Evolutionary conservation across 1,284 basidiomycete species (phyloP), one percentile per base, ranked within the genome.

Genomic region (Ceratobasidium sp.): DNA sequence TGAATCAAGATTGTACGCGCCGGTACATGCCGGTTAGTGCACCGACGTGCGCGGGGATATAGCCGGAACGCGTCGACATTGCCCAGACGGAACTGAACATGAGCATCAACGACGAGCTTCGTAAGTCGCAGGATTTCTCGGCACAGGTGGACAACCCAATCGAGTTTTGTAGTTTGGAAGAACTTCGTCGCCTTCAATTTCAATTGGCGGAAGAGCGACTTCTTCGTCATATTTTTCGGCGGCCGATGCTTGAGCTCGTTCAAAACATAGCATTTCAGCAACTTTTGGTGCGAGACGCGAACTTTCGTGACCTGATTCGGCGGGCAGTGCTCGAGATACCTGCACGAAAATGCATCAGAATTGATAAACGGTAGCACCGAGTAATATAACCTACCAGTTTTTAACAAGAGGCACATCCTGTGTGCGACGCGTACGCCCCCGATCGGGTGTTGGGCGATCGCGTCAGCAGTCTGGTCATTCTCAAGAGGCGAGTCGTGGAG

Each of bases 31-130:
- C 98, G 7, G 98, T 99, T 79, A 99, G 88, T 44, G 98, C 97
- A 83, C 98, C 98, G 79, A 99, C 96, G 84, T 99, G 98, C 10
- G 92, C 95, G 83, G 99, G 98, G 83, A 97, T 96, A 84, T 50
- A 99, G 92, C 85, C 99, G 98, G 91, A 99, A 99, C 1, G 97
- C 98, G 83, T 99, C 98, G 73, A 99, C 96, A 81, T 99, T 99
- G 64, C 98, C 98, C 48, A 99, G 91, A 78, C 98, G 95, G 89
- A 96, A 99, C 85, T 99, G 98, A 38, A 99, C 98, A 85, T 99
- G 96, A 1, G 97, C 96, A 85, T 99, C 98, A 82, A 99, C 98
- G 75, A 99, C 96, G 52, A 99, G 93, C 86, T 99, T 99, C 17
- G 97, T 99, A 78, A 99, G 90, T 78, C 98, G 95, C 50, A 99